phyloP scores from a whole-genome alignment of 805 yeast genomes.

The Cyberlindnera bimundalis region DNA sequence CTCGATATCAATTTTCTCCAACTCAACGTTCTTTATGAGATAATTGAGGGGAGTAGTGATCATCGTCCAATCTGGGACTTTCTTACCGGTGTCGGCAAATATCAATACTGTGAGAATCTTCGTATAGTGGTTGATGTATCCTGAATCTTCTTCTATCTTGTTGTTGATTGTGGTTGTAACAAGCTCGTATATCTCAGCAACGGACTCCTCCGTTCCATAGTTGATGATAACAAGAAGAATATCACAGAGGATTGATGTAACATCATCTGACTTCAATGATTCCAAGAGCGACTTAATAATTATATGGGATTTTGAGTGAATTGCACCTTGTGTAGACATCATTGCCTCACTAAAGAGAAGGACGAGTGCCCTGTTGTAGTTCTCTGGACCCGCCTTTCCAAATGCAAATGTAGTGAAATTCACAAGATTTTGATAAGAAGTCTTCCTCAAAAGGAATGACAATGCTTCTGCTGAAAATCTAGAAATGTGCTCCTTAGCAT shows the following conservation, averaged over 20 bases:
- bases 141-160: conserved; percentile 15
- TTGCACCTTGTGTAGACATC: conserved; percentile 62
- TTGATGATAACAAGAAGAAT: conserved; percentile 49
- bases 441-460: conserved; percentile 75
- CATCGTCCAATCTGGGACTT: conserved; percentile 50
- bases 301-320: conserved; percentile 66
- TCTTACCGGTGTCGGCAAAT: conserved; percentile 71
- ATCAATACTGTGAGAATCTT: conserved; percentile 45
- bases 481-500: conserved; percentile 60
- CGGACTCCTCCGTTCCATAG: conserved; percentile 49
- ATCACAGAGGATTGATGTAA: conserved; percentile 52
- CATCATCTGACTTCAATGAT: conserved; percentile 21
- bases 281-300: conserved; percentile 46
- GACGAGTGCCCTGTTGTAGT: conserved; percentile 54
- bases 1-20: neutral
- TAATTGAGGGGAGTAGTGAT: conserved; percentile 25
- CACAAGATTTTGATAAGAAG: conserved; percentile 45
- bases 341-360: conserved; percentile 70
- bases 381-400: conserved; percentile 35
- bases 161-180: conserved; percentile 25
- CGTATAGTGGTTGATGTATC: conserved; percentile 15
- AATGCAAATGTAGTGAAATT: conserved; percentile 44
- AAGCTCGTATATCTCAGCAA: conserved; percentile 41
- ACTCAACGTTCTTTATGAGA: conserved; percentile 5
- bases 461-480: conserved; percentile 89